A percentile compares a stretch with the other conserved stretches of the same genome.
These are phyloP conservation scores for Agaricus blazei DNA, from an alignment of 768 basidiomycete genomes.

Conservation along the genomic window DNA sequence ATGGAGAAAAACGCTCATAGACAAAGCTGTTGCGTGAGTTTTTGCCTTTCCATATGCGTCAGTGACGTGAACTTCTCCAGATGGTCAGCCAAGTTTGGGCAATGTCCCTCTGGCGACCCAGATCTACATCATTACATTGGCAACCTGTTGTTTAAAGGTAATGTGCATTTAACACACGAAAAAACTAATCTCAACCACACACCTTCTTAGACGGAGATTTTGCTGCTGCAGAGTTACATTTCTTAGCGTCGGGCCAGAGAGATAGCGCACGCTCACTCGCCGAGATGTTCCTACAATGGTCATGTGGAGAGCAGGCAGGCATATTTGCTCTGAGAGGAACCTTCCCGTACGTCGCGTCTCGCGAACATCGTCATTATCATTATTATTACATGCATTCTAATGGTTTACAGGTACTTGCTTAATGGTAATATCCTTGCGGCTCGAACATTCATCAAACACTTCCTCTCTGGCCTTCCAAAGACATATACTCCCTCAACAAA, in stretches of 20 bases:
- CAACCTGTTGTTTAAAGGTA: constrained; percentile 82
- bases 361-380: neutral
- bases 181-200: neutral
- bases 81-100: constrained; percentile 78
- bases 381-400: neutral
- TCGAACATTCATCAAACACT: constrained; percentile 84
- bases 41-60: constrained; percentile 1
- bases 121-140: constrained; percentile 88
- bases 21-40: constrained; percentile 76
- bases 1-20: constrained; percentile 90
- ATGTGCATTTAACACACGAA: neutral
- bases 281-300: constrained; percentile 85
- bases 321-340: constrained; percentile 81
- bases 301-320: constrained; percentile 77
- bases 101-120: constrained; percentile 85
- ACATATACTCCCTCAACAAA: neutral
- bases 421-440: constrained; percentile 93
- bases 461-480: constrained; percentile 60
- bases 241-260: constrained; percentile 81
- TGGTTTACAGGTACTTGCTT: constrained; percentile 56
- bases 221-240: constrained; percentile 72
- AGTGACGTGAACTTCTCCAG: constrained; percentile 34
- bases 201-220: constrained; percentile 63
- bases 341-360: constrained; percentile 60
- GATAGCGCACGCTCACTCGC: constrained; percentile 87